These are phyloP conservation scores for Teunomyces gatunensis DNA, from an alignment of 805 yeast species.

Conservation along the genomic window DNA sequence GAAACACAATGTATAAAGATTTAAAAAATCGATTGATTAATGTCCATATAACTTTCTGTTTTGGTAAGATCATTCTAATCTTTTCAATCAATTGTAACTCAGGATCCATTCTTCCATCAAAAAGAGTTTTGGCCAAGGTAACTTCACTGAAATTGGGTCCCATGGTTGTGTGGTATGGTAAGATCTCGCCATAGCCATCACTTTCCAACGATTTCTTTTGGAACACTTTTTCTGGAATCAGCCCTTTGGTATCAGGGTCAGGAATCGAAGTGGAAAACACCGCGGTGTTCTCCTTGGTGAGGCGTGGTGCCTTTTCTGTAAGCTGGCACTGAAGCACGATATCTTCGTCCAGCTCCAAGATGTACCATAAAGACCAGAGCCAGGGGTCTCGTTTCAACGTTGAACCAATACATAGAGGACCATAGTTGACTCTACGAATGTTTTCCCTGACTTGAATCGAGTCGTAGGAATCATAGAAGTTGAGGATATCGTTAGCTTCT, in stretches of 20 bases:
- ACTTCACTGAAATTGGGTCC: constrained; percentile 6
- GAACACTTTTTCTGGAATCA: constrained; percentile 23
- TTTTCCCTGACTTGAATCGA: constrained; percentile 29
- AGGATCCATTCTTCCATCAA: constrained; percentile 27
- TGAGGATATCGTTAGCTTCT: constrained; percentile 13
- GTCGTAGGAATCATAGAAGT: constrained; percentile 22
- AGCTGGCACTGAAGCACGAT: constrained; percentile 3
- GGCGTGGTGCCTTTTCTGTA: constrained; percentile 14
- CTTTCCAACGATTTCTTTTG: constrained; percentile 29
- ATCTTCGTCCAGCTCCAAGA: constrained; percentile 15
- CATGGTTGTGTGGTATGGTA: constrained; percentile 22
- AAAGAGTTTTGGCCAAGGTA: constrained; percentile 34
- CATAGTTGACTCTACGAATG: constrained; percentile 30
- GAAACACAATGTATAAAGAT: constrained; percentile 60
- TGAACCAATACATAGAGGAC: constrained; percentile 40
- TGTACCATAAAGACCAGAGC: constrained; percentile 32
- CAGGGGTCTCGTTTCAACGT: constrained; percentile 34
- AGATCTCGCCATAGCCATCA: constrained; percentile 33
- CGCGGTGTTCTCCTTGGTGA: background rate
- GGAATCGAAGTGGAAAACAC: constrained; percentile 15
- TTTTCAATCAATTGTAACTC: constrained; percentile 41
- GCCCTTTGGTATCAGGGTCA: constrained; percentile 7
- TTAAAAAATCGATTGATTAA: constrained; percentile 59
- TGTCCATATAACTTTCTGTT: constrained; percentile 51
- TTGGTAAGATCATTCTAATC: constrained; percentile 48